Conservation (phyloP, 345 rosid species). For the Garcia nutans region DNA sequence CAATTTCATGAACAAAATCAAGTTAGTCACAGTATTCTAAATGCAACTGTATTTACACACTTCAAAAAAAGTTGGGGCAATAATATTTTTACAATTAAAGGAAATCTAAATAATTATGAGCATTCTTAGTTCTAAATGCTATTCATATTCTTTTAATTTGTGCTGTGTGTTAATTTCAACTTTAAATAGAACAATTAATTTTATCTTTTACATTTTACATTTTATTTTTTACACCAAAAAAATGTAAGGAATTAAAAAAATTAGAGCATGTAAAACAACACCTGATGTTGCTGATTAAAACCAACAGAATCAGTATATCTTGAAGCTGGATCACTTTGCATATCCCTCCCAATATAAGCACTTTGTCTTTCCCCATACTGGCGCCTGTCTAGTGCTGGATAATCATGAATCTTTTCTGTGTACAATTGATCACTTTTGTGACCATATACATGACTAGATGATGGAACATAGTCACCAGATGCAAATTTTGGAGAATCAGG, state of each 20-base stretch:
- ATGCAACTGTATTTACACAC: too few relatives aligned
- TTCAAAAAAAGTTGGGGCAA: too few relatives aligned
- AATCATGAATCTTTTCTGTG: conserved; percentile 72
- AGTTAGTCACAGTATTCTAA: too few relatives aligned
- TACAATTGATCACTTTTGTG: conserved; percentile 69
- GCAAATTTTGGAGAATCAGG: conserved; percentile 79
- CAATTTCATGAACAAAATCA: neutral
- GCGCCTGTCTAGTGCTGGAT: conserved; percentile 65
- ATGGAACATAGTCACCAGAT: conserved; percentile 61
- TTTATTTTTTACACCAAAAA: too few relatives aligned
- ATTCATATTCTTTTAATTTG: neutral
- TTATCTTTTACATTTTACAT: too few relatives aligned
- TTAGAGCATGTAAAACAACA: conserved; percentile 14
- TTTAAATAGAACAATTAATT: neutral
- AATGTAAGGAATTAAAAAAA: neutral
- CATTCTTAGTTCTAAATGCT: neutral
- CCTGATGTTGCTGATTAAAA: conserved; percentile 82
- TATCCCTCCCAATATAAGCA: conserved; percentile 66
- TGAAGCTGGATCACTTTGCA: conserved; percentile 62
- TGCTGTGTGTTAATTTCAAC: neutral
- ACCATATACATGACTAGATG: conserved; percentile 69
- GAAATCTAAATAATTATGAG: neutral
- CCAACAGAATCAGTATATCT: conserved; percentile 69
- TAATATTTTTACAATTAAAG: neutral
- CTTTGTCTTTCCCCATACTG: conserved; percentile 71